Conservation (phyloP, 2,329 filamentous ascomycete species). For the Nannizzia gypsea region DNA sequence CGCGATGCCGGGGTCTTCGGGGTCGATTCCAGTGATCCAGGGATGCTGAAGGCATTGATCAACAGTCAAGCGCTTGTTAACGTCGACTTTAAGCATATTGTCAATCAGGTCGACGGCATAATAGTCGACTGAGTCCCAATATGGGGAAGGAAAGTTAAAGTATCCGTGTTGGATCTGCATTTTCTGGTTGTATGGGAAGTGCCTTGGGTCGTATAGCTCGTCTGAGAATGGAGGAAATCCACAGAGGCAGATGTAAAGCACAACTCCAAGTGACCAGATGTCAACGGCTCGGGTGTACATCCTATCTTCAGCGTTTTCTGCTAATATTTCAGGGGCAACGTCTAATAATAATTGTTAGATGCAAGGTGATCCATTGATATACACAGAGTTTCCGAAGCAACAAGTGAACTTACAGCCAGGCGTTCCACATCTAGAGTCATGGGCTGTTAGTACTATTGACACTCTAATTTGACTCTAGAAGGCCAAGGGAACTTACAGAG, state of each 20-base stretch:
- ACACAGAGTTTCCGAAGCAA: neutral
- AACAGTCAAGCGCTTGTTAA: constrained; percentile 70
- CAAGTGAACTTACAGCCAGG: constrained; percentile 54
- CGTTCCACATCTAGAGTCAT: constrained; percentile 56
- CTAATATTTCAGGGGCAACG: constrained; percentile 88
- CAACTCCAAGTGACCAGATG: constrained; percentile 93
- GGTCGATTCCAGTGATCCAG: constrained; percentile 58
- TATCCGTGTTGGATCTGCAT: constrained; percentile 81
- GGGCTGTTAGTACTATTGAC: neutral
- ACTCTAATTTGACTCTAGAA: neutral
- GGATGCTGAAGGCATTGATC: constrained; percentile 86
- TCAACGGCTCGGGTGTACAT: constrained; percentile 93
- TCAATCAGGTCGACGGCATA: constrained; percentile 87
- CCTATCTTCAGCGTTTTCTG: constrained; percentile 59
- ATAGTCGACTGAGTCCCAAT: constrained; percentile 84
- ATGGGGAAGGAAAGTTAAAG: constrained; percentile 92
- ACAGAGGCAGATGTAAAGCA: constrained; percentile 92
- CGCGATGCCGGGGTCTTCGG: constrained; percentile 49
- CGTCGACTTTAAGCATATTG: constrained; percentile 81
- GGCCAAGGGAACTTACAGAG: constrained; percentile 45
- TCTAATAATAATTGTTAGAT: constrained; percentile 36
- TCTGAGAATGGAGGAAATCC: constrained; percentile 96
- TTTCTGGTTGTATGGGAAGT: constrained; percentile 75
- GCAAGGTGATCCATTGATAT: neutral
- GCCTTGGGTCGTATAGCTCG: constrained; percentile 59